Conservation (phyloP, 2,329 filamentous ascomycete species). For the Mariannaea elegans region DNA sequence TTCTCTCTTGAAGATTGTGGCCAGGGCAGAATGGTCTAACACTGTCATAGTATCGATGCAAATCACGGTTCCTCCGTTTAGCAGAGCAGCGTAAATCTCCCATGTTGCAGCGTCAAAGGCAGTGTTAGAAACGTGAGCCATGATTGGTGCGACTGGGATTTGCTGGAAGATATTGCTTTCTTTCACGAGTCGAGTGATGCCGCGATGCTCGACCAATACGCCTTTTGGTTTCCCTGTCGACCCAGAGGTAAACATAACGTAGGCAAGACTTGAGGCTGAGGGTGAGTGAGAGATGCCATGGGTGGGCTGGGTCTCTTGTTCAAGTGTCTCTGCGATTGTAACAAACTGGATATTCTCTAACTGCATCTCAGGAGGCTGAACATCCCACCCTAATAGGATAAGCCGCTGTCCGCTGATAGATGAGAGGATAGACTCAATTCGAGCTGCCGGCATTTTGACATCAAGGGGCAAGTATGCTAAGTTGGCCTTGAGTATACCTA, state of each 20-base stretch:
- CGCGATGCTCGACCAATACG: neutral
- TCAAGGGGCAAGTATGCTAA: slow-evolving; percentile 39
- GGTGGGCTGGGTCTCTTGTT: neutral
- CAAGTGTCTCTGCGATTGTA: too few relatives aligned
- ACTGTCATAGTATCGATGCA: neutral
- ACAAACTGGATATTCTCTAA: neutral
- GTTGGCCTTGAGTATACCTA: slow-evolving; percentile 38
- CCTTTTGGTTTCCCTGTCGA: slow-evolving; percentile 3
- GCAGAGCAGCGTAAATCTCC: neutral
- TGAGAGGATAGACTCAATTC: slow-evolving; percentile 29
- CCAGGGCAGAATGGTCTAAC: neutral
- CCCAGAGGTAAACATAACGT: slow-evolving; percentile 11
- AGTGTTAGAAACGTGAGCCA: neutral
- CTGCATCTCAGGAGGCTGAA: neutral
- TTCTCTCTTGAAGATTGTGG: slow-evolving; percentile 17
- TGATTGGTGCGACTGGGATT: neutral
- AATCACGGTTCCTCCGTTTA: neutral
- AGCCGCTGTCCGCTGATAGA: neutral
- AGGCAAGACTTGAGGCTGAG: neutral
- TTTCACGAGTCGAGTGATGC: neutral
- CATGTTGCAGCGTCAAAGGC: neutral
- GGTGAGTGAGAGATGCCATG: neutral
- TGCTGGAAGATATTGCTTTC: neutral
- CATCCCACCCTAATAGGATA: slow-evolving; percentile 16
- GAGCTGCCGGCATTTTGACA: slow-evolving; percentile 18